A percentile compares a stretch with the other conserved stretches of the same genome.
phyloP scores from a whole-genome alignment of 495 filamentous ascomycete genomes.

The Penicillium salamii region DNA sequence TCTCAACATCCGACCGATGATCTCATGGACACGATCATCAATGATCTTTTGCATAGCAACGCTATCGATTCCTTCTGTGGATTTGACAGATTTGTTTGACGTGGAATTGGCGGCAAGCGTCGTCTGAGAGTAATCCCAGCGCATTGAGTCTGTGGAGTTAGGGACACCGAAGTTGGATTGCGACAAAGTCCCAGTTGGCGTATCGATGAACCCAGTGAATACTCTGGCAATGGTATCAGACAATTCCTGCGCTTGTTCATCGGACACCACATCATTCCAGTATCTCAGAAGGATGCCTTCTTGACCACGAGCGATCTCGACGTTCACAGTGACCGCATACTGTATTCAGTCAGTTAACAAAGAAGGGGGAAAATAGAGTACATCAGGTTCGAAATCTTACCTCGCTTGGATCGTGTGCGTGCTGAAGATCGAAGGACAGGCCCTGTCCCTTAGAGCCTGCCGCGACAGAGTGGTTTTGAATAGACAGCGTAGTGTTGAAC shows the following conservation, averaged over 20 bases:
- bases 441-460: constrained; percentile 31
- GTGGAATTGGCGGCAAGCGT: constrained; percentile 13
- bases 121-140: constrained; percentile 14
- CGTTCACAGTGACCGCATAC: constrained; percentile 50
- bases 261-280: constrained; percentile 46
- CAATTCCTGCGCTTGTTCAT: constrained; percentile 32
- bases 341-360: constrained; percentile 13
- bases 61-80: constrained; percentile 18
- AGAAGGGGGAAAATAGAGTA: neutral
- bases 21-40: constrained; percentile 40
- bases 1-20: constrained; percentile 38
- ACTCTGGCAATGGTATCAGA: constrained; percentile 33
- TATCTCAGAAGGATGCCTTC: constrained; percentile 49
- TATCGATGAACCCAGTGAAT: constrained; percentile 35
- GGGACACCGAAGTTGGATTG: constrained; percentile 17
- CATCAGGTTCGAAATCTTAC: constrained; percentile 27
- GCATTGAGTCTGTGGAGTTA: neutral
- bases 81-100: neutral
- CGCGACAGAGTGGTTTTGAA: constrained; percentile 43
- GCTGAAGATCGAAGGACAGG: constrained; percentile 38
- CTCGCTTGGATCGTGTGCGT: constrained; percentile 48
- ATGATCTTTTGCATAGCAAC: constrained; percentile 35
- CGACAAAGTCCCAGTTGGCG: constrained; percentile 20
- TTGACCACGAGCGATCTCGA: constrained; percentile 38
- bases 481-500: constrained; percentile 59